Evolutionary conservation across 2,329 filamentous ascomycete species (phyloP).

Genomic region (Claviceps arundinis): DNA sequence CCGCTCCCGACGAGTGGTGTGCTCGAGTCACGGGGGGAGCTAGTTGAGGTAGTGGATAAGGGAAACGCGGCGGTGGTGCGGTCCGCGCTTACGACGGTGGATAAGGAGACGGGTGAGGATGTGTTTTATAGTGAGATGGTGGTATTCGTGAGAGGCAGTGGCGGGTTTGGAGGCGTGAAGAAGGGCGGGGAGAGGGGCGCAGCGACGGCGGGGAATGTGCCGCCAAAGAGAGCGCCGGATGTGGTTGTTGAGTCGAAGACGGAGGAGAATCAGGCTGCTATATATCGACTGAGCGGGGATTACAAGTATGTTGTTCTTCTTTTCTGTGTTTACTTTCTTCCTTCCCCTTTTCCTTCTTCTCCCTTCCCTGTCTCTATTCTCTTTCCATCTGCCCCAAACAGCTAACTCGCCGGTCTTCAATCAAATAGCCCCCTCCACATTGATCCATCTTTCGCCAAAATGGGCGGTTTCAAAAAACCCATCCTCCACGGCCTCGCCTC

Average conservation of each 20-base stretch:
- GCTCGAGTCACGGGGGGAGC: conserved; percentile 60
- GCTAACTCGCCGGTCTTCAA: too few species aligned
- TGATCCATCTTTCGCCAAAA: conserved; percentile 85
- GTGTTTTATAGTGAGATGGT: conserved; percentile 95
- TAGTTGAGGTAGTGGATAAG: conserved; percentile 95
- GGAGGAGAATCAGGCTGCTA: conserved; percentile 76
- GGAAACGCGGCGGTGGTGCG: conserved; percentile 77
- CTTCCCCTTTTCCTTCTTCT: too few species aligned
- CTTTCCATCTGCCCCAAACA: not conserved
- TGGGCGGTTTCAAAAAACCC: conserved; percentile 85
- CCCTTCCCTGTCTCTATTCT: not conserved
- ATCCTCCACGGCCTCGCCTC: conserved; percentile 96
- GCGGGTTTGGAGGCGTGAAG: conserved; percentile 75
- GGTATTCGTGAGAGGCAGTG: conserved; percentile 83
- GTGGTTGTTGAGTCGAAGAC: conserved; percentile 75
- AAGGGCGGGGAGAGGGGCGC: conserved; percentile 68
- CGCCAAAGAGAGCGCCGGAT: conserved; percentile 67
- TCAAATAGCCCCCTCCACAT: conserved; percentile 65
- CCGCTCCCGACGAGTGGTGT: conserved; percentile 77
- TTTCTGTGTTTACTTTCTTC: not conserved
- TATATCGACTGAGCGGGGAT: conserved; percentile 90
- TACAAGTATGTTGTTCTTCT: conserved; percentile 49
- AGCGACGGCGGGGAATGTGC: conserved; percentile 64
- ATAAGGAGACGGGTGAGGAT: conserved; percentile 74
- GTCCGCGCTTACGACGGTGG: conserved; percentile 66